phyloP scores from a whole-genome alignment of 2,329 filamentous ascomycete species.

The Alternaria viburni region DNA sequence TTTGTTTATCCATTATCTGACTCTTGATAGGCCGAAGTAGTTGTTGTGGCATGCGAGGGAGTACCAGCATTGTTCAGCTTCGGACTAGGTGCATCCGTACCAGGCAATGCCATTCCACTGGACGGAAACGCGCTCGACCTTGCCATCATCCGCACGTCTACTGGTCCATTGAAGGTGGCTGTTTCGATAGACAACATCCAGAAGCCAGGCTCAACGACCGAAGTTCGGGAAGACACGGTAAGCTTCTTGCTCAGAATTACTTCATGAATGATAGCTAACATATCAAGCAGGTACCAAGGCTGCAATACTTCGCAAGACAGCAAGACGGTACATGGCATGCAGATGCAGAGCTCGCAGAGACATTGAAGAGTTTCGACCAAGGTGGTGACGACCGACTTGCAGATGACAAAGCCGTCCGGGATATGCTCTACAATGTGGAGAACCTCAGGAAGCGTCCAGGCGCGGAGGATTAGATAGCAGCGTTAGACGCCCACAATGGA shows the following conservation, averaged over 20 bases:
- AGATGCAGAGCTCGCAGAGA: conserved; percentile 17
- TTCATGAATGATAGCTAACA: conserved; percentile 15
- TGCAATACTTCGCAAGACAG: conserved; percentile 35
- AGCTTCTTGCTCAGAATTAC: conserved; percentile 12
- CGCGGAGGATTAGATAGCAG: conserved; percentile 39
- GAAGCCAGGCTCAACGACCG: conserved; percentile 56
- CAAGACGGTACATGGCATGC: conserved; percentile 32
- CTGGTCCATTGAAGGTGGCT: conserved; percentile 32
- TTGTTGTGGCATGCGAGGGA: conserved; percentile 53
- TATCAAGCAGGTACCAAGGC: conserved; percentile 20
- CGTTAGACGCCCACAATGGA: conserved; percentile 1
- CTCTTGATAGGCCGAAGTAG: conserved; percentile 29
- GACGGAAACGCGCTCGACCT: conserved; percentile 71
- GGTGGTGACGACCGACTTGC: conserved; percentile 17
- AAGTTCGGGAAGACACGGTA: conserved; percentile 42
- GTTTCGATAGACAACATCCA: conserved; percentile 64
- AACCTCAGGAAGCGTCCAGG: conserved; percentile 58
- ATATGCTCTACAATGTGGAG: conserved; percentile 55
- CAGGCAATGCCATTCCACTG: conserved; percentile 55
- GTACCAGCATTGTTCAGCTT: conserved; percentile 70
- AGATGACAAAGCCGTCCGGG: conserved; percentile 50
- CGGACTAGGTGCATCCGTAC: conserved; percentile 54
- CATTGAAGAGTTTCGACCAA: conserved; percentile 25
- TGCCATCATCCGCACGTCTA: conserved; percentile 31
- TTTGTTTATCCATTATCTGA: not conserved